Conservation (phyloP, 106 monocot species). For the Dioscorea zingiberensis region DNA sequence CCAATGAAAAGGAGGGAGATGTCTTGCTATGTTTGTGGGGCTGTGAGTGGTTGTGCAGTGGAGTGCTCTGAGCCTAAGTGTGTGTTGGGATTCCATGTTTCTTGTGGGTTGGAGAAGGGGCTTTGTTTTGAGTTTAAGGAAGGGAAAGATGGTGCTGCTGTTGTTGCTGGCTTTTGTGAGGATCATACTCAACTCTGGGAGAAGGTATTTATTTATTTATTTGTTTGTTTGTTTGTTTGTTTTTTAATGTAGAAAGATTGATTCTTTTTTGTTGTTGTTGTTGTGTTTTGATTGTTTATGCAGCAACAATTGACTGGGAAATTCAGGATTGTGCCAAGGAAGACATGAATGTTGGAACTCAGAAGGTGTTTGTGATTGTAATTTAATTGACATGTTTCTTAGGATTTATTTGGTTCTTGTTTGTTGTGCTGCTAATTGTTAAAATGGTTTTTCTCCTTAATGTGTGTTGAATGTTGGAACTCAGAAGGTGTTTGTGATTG, state of each 20-base stretch:
- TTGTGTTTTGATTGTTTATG: constrained; percentile 7
- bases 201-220: constrained; percentile 38
- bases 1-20: constrained; percentile 32
- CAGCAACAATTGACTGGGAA: constrained; percentile 90
- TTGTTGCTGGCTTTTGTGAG: constrained; percentile 77
- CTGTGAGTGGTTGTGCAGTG: constrained; percentile 47
- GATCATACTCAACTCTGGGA: constrained; percentile 77
- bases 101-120: constrained; percentile 57
- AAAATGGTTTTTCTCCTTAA: too few relatives aligned
- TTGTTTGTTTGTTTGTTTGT: not conserved
- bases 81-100: constrained; percentile 64
- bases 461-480: too few relatives aligned
- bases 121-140: constrained; percentile 72
- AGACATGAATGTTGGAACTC: constrained; percentile 3
- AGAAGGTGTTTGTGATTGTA: not conserved
- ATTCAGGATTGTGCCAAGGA: constrained; percentile 77
- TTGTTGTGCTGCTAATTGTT: not conserved
- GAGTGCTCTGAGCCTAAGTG: constrained; percentile 82
- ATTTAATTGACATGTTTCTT: not conserved
- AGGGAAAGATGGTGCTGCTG: constrained; percentile 36
- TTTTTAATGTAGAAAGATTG: not conserved
- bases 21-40: constrained; percentile 54
- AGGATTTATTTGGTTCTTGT: not conserved
- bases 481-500: not conserved
- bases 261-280: not conserved